These are phyloP conservation scores for Colletotrichum australisinense DNA, from an alignment of 2,329 filamentous ascomycete genomes.

Conservation along the genomic window DNA sequence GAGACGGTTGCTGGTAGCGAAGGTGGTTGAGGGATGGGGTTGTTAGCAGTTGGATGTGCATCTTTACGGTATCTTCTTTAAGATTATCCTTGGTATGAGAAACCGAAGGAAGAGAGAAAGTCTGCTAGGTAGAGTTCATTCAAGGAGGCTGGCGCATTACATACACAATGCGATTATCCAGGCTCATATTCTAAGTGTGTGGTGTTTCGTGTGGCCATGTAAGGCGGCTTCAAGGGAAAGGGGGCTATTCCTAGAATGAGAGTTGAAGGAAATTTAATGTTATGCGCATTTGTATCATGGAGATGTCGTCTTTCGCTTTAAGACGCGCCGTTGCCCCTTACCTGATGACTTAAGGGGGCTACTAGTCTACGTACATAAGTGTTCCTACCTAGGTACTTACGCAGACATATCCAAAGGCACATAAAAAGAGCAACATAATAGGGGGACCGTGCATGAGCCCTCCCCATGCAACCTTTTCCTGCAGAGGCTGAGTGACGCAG, in stretches of 20 bases:
- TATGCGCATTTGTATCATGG: conserved; percentile 2
- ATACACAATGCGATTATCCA: too few relatives aligned
- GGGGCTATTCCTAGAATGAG: neutral
- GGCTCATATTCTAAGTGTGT: neutral
- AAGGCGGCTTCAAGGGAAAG: neutral
- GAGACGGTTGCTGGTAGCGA: neutral
- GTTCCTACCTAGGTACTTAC: too few relatives aligned
- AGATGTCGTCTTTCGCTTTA: neutral
- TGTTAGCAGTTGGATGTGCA: neutral
- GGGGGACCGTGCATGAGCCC: conserved; percentile 2
- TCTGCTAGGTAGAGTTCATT: neutral
- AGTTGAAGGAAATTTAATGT: conserved; percentile 8
- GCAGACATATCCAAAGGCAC: neutral
- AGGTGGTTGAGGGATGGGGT: neutral
- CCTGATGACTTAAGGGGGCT: neutral
- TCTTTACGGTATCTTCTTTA: neutral
- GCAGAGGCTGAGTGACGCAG: conserved; percentile 8
- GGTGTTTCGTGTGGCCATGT: neutral
- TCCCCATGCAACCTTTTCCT: neutral
- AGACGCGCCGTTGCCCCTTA: neutral
- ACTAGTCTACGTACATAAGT: too few relatives aligned
- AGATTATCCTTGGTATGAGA: neutral
- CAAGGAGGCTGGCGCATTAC: too few relatives aligned
- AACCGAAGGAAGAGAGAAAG: neutral
- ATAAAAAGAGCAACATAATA: neutral